phyloP scores from a whole-genome alignment of 179 eudicot species.

The Nepenthes alata region DNA sequence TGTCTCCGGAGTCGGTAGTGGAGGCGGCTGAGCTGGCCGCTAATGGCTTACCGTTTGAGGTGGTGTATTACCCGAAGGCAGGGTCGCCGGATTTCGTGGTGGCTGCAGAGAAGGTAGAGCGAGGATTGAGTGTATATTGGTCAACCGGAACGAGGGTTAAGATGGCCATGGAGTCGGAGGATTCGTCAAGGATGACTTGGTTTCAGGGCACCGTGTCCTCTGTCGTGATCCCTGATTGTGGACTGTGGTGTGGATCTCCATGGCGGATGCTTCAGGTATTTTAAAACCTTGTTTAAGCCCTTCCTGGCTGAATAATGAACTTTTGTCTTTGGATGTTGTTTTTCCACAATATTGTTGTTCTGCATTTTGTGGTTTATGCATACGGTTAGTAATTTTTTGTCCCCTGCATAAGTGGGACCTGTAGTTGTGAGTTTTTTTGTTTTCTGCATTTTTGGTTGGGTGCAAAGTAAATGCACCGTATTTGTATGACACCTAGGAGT shows the following conservation, averaged over 20 bases:
- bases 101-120: constrained; percentile 47
- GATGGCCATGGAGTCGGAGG: constrained; percentile 23
- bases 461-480: too few species aligned
- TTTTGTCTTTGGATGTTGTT: too few species aligned
- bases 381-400: too few species aligned
- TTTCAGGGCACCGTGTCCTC: constrained; percentile 43
- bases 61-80: constrained; percentile 44
- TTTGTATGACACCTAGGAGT: too few species aligned
- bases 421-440: too few species aligned
- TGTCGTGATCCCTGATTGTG: constrained; percentile 17
- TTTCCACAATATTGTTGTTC: too few species aligned
- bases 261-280: constrained; percentile 81
- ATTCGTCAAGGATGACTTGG: constrained; percentile 46
- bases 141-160: constrained; percentile 36
- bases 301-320: too few species aligned
- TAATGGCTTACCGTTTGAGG: constrained; percentile 44
- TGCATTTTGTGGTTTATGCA: too few species aligned
- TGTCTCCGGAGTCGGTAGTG: constrained; percentile 23
- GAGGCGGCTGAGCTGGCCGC: constrained; percentile 45
- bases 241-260: constrained; percentile 36
- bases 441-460: too few species aligned
- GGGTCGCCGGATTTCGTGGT: constrained; percentile 65
- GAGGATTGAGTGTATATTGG: constrained; percentile 28
- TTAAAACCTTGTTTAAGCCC: too few species aligned
- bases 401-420: too few species aligned